A percentile compares a stretch with the other conserved stretches of the same genome.
These are phyloP conservation scores for Elongisporangium undulatum DNA, from an alignment of 352 stramenopile genomes.

Conservation along the genomic window DNA sequence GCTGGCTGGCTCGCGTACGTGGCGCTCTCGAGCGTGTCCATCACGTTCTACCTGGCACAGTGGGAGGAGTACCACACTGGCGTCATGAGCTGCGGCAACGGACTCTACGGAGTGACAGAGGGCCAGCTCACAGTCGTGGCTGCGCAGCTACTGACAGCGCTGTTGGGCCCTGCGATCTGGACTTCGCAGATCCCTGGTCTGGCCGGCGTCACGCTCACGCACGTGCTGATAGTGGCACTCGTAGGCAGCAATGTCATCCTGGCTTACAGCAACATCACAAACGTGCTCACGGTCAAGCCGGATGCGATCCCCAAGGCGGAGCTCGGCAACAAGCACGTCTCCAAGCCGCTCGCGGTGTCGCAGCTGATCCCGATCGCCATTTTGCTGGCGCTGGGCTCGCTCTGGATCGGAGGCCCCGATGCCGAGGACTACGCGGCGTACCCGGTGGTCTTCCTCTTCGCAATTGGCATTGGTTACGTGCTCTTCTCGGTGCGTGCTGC, in stretches of 20 bases:
- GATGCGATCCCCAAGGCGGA: constrained; percentile 58
- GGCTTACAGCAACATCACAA: constrained; percentile 66
- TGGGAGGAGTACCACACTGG: constrained; percentile 90
- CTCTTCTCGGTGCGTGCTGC: constrained; percentile 67
- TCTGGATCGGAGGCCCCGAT: constrained; percentile 75
- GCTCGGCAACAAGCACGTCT: constrained; percentile 81
- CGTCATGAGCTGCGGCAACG: constrained; percentile 87
- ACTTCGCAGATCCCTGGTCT: constrained; percentile 29
- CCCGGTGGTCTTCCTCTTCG: constrained; percentile 73
- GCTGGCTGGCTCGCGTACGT: constrained; percentile 36
- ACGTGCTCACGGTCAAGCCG: constrained; percentile 54
- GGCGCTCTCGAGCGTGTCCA: constrained; percentile 71
- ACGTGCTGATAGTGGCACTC: constrained; percentile 49
- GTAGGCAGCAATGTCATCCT: constrained; percentile 77
- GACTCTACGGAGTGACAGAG: constrained; percentile 80
- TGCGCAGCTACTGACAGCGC: constrained; percentile 49
- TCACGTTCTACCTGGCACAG: constrained; percentile 82
- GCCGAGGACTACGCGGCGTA: constrained; percentile 59
- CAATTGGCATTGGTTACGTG: constrained; percentile 79
- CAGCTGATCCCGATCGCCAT: constrained; percentile 73
- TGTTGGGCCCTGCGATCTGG: constrained; percentile 62
- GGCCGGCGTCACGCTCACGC: constrained; percentile 33
- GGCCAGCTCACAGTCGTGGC: constrained; percentile 75
- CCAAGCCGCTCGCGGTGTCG: constrained; percentile 67
- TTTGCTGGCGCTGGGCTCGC: constrained; percentile 44